Base-by-base conservation (phyloP, 2,329 filamentous ascomycete genomes). In the Fusarium tupiense region DNA sequence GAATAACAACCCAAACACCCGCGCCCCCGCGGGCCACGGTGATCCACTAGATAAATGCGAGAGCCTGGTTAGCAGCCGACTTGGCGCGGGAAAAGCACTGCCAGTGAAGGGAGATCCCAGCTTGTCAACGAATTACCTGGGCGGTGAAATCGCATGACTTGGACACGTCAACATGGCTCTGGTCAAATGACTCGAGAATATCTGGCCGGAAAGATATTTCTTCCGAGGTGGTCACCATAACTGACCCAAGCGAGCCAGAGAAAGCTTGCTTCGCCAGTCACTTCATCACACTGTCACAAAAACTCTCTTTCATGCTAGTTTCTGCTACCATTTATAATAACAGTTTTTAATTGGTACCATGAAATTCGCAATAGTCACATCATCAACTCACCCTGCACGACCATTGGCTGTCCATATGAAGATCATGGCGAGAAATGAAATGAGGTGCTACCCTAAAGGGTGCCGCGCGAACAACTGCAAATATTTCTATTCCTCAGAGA, bases 321-420 rank as follows among this genome's bases (percentile, higher is more conserved):
- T 26, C 31, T 1, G 6, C 6, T 1, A 12, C 20, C 1, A 40
- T 54, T 13, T 4, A 13, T 29, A 13, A 40, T 17, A 17, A n/a
- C 1, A 7, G 2, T 9, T 7, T 19, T 8, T 29, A 10, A 40
- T 54, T 19, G 5, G 14, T 26, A n/a, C 24, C 9, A 9, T n/a
- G 11, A 3, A 0, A 29, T 40, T 38, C 4, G 13, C 10, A 19
- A 4, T 6, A 29, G 3, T 26, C 35, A 29, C 20, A 17, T 14
- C 24, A 29, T 56, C 11, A 4, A 10, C 20, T 56, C 24, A 29
- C 16, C 8, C 8, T 29, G 24, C 29, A 22, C 24, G 17, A 13
- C 31, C 14, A 38, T 17, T 11, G 10, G 19, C 16, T 37, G 24
- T 38, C 24, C 8, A 1, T 35, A 7, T 17, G 19, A 38, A 26